These are phyloP conservation scores for Aegilops bicornis DNA, from an alignment of 176 grass and related monocot genomes.

Conservation along the genomic window DNA sequence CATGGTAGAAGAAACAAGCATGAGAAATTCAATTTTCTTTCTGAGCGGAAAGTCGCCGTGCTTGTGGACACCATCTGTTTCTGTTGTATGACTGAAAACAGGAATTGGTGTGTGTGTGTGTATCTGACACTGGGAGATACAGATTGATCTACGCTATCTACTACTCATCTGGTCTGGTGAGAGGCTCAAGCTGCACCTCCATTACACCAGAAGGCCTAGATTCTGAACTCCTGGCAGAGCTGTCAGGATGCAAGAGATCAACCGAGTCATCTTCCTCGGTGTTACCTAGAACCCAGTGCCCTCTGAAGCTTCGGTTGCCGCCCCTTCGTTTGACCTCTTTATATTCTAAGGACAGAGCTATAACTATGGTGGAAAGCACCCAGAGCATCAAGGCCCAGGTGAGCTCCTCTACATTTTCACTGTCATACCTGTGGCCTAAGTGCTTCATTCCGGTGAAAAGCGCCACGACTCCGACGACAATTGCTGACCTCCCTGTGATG, in stretches of 20 bases:
- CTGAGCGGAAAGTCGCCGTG: background rate
- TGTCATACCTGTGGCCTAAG: slow-evolving; percentile 74
- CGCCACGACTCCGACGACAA: slow-evolving; percentile 60
- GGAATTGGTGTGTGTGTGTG: slow-evolving; percentile 4
- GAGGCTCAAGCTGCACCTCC: slow-evolving; percentile 85
- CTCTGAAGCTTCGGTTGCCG: slow-evolving; percentile 34
- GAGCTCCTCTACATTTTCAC: slow-evolving; percentile 83
- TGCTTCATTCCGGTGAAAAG: slow-evolving; percentile 92
- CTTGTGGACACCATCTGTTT: slow-evolving; percentile 16
- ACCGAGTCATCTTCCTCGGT: slow-evolving; percentile 81
- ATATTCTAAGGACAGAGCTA: slow-evolving; percentile 74
- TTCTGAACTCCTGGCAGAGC: slow-evolving; percentile 43
- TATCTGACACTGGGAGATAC: slow-evolving; percentile 25
- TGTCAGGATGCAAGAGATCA: slow-evolving; percentile 73
- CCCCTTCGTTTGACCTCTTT: slow-evolving; percentile 55
- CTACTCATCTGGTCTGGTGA: slow-evolving; percentile 58
- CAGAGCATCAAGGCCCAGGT: slow-evolving; percentile 81
- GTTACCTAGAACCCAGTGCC: slow-evolving; percentile 80
- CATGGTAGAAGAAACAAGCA: background rate
- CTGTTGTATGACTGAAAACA: slow-evolving; percentile 21
- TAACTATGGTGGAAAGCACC: slow-evolving; percentile 58
- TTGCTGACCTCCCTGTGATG: slow-evolving; percentile 73
- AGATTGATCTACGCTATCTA: slow-evolving; percentile 26
- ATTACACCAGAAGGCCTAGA: slow-evolving; percentile 53
- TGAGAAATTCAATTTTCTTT: slow-evolving; percentile 11